A percentile compares a stretch with the other conserved stretches of the same genome.
Conservation (phyloP, 768 basidiomycete genomes). For the Suillus occidentalis region DNA sequence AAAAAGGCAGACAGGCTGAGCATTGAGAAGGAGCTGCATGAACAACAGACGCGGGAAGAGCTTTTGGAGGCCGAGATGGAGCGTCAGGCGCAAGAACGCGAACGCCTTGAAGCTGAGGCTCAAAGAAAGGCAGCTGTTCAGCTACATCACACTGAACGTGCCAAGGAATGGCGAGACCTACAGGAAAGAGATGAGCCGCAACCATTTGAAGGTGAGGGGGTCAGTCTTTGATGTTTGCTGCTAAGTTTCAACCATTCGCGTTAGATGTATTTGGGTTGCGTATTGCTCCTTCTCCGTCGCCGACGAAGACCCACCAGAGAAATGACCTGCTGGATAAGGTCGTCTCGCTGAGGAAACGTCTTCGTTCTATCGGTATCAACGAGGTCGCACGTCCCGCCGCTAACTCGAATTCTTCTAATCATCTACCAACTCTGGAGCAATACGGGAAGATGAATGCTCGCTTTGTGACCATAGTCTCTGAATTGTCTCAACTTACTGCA, state of each 20-base stretch:
- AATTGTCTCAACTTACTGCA: constrained; percentile 44
- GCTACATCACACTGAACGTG: no score
- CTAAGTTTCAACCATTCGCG: constrained; percentile 5
- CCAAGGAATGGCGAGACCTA: constrained; percentile 1
- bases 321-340: constrained; percentile 50
- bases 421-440: constrained; percentile 53
- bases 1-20: background rate
- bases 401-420: constrained; percentile 33
- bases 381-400: constrained; percentile 46
- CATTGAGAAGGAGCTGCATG: background rate
- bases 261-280: constrained; percentile 61
- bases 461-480: constrained; percentile 45
- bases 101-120: constrained; percentile 7
- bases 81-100: constrained; percentile 8
- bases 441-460: constrained; percentile 46
- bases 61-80: constrained; percentile 13
- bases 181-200: background rate
- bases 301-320: constrained; percentile 39
- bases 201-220: constrained; percentile 21
- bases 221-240: background rate
- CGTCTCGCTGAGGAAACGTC: constrained; percentile 53
- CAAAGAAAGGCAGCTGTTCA: background rate
- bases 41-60: background rate
- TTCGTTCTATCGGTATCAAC: constrained; percentile 62
- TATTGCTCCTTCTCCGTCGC: constrained; percentile 34